Percentiles rank a stretch among this genome's conserved stretches.
These are phyloP conservation scores for Hypoxylon cercidicola DNA, from an alignment of 495 filamentous ascomycete species.

Conservation along the genomic window DNA sequence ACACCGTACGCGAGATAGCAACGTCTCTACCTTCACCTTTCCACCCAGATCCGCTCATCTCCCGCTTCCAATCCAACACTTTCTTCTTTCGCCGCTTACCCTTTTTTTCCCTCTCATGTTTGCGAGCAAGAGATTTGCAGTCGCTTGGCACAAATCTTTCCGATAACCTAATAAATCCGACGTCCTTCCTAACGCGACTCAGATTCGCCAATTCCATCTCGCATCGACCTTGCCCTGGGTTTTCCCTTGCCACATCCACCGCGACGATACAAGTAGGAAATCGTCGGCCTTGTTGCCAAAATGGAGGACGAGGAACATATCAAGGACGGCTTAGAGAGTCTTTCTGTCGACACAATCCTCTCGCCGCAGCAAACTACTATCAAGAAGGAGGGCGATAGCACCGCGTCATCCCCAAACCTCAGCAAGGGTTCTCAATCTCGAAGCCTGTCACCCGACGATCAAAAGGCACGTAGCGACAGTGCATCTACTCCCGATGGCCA, in stretches of 20 bases:
- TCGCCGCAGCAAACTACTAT: slow-evolving; percentile 44
- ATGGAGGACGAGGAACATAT: slow-evolving; percentile 57
- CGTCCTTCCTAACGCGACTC: slow-evolving; percentile 14
- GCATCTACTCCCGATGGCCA: slow-evolving; percentile 58
- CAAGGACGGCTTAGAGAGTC: slow-evolving; percentile 45
- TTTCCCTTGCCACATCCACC: slow-evolving; percentile 1
- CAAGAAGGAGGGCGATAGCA: slow-evolving; percentile 52
- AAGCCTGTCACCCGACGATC: slow-evolving; percentile 57
- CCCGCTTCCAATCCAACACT: slow-evolving; percentile 9
- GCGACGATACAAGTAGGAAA: slow-evolving; percentile 13
- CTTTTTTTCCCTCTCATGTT: slow-evolving; percentile 26
- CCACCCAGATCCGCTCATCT: slow-evolving; percentile 10
- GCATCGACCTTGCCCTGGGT: slow-evolving; percentile 9
- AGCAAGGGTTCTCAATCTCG: slow-evolving; percentile 53
- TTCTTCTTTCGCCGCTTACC: slow-evolving; percentile 2
- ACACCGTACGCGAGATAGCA: slow-evolving; percentile 40
- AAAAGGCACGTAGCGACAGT: slow-evolving; percentile 54
- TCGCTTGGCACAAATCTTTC: slow-evolving; percentile 19
- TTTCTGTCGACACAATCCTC: slow-evolving; percentile 46
- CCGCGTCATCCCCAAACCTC: slow-evolving; percentile 50
- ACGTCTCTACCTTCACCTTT: slow-evolving; percentile 6
- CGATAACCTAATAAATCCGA: slow-evolving; percentile 10
- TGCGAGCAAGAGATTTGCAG: slow-evolving; percentile 19
- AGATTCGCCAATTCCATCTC: slow-evolving; percentile 21
- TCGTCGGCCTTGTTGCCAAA: slow-evolving; percentile 18